These are phyloP conservation scores for Calendula officinalis DNA, from an alignment of 129 eudicot genomes.

Conservation along the genomic window DNA sequence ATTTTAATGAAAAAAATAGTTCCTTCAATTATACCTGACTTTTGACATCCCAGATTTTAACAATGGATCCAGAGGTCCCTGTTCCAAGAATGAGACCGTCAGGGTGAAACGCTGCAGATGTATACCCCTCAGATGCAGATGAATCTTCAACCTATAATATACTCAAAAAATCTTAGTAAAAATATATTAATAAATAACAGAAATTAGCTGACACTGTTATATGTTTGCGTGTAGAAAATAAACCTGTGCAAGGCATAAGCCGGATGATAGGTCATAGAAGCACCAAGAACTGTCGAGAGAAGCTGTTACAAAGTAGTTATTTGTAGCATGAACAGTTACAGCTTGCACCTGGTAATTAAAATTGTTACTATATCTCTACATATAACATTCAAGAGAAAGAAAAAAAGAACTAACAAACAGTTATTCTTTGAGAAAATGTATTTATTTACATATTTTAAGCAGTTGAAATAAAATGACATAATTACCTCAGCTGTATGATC, in stretches of 20 bases:
- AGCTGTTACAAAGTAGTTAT: conserved; percentile 82
- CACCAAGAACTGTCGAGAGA: conserved; percentile 92
- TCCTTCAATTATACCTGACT: conserved; percentile 50
- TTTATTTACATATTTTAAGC: neutral
- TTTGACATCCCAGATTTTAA: conserved; percentile 91
- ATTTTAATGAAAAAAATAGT: too few species aligned
- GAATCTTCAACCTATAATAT: conserved; percentile 64
- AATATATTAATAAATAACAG: neutral
- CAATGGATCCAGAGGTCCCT: conserved; percentile 74
- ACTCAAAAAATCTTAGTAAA: conserved; percentile 2
- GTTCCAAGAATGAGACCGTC: conserved; percentile 97
- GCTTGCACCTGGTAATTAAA: conserved; percentile 75
- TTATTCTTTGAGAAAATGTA: too few species aligned
- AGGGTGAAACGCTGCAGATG: conserved; percentile 94
- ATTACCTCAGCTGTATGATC: conserved; percentile 95
- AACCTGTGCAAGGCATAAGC: conserved; percentile 90
- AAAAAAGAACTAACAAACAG: too few species aligned
- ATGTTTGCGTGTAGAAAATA: conserved; percentile 7
- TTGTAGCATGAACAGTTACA: conserved; percentile 87
- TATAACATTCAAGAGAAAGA: neutral
- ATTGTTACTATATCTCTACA: neutral
- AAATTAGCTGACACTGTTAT: too few species aligned
- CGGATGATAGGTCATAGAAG: conserved; percentile 77
- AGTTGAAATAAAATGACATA: conserved; percentile 1
- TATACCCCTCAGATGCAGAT: conserved; percentile 68